phyloP scores from a whole-genome alignment of 192 early-diverging fungal genomes.

The Jimgerdemannia flammicorona region DNA sequence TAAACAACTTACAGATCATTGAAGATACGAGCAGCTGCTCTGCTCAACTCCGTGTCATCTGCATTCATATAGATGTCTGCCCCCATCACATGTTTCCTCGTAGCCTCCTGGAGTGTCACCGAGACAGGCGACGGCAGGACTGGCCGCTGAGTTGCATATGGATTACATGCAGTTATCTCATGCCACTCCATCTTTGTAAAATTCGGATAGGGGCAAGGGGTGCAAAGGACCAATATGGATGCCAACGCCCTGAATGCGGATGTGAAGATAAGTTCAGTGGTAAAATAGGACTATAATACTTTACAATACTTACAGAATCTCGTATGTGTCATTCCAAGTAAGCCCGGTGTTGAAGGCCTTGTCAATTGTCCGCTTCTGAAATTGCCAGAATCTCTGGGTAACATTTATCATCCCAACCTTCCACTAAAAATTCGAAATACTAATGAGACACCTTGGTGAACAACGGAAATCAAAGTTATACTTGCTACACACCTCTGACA shows the following conservation, averaged over 20 bases:
- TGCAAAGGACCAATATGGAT: constrained; percentile 9
- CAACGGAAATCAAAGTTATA: constrained; percentile 9
- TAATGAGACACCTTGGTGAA: not conserved
- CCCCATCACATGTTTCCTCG: constrained; percentile 4
- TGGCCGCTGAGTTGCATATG: not conserved
- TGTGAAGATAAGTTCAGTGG: no score
- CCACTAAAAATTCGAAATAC: constrained; percentile 13
- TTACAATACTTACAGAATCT: constrained; percentile 17
- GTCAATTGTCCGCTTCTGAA: constrained; percentile 7
- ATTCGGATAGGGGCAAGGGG: constrained; percentile 2
- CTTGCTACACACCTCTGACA: constrained; percentile 4
- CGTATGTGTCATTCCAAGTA: constrained; percentile 7
- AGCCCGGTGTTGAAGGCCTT: constrained; percentile 4
- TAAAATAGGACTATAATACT: not conserved
- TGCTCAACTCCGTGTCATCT: constrained; percentile 14
- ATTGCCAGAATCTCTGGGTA: constrained; percentile 13
- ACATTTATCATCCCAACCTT: constrained; percentile 8
- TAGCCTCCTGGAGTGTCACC: constrained; percentile 1
- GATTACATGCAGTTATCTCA: constrained; percentile 2
- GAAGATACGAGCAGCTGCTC: constrained; percentile 11
- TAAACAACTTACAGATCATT: constrained; percentile 14
- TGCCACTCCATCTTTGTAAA: constrained; percentile 7
- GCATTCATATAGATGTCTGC: constrained; percentile 5
- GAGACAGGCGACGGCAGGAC: constrained; percentile 2
- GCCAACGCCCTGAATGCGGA: constrained; percentile 1